Conservation (phyloP, 108 stramenopile genomes). For the Bacterosira constricta region DNA sequence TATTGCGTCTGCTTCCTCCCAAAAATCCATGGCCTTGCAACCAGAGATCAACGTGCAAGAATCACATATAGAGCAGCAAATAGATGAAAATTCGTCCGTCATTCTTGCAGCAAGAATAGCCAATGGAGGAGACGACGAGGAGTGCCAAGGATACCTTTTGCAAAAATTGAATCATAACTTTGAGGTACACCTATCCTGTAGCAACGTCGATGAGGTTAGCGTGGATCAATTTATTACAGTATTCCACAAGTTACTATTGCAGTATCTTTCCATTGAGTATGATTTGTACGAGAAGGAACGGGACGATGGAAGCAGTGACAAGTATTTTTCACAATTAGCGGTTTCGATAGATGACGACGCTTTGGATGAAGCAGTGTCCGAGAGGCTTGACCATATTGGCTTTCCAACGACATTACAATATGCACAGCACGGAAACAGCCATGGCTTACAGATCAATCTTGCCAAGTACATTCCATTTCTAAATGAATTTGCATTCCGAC, state of each 20-base stretch:
- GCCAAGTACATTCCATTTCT: conserved; percentile 22
- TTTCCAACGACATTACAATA: not conserved
- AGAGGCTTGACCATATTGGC: not conserved
- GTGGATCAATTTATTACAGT: conserved; percentile 5
- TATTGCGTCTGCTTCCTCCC: too few species aligned
- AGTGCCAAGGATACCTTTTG: not conserved
- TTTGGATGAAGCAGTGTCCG: not conserved
- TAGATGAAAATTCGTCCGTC: not conserved
- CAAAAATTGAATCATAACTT: not conserved
- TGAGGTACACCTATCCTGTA: not conserved
- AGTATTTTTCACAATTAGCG: not conserved
- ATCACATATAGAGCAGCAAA: not conserved
- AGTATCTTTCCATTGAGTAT: conserved; percentile 14
- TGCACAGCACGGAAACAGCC: not conserved
- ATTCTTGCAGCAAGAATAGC: not conserved
- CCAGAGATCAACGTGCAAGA: too few species aligned
- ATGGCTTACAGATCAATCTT: conserved; percentile 12
- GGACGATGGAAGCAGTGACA: not conserved
- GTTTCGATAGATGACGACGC: not conserved
- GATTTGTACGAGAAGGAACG: conserved; percentile 16
- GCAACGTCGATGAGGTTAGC: not conserved
- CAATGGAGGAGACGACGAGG: not conserved
- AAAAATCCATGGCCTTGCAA: too few species aligned
- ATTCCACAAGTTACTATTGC: conserved; percentile 16
- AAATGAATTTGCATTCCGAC: conserved; percentile 9